These are phyloP conservation scores for Alloteropsis angusta DNA, from an alignment of 202 grass and related monocot species.

Conservation along the genomic window DNA sequence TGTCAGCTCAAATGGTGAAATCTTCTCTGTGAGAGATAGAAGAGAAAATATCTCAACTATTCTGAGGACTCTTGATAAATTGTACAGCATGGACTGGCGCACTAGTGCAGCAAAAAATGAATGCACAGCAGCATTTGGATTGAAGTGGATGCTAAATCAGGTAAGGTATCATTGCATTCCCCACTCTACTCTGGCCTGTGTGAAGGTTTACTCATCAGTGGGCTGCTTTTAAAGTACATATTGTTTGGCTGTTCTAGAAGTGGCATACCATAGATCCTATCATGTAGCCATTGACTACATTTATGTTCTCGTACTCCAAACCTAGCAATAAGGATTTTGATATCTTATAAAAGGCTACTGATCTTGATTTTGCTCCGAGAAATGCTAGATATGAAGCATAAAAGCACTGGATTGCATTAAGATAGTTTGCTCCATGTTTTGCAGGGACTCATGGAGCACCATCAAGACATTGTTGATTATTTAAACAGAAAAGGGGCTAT, in stretches of 20 bases:
- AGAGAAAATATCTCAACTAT: slow-evolving; percentile 52
- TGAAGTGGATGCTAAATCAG: slow-evolving; percentile 99
- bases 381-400: not conserved
- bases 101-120: slow-evolving; percentile 88
- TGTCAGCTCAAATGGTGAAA: slow-evolving; percentile 89
- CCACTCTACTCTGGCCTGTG: not conserved
- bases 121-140: slow-evolving; percentile 79
- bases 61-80: slow-evolving; percentile 51
- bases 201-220: not conserved
- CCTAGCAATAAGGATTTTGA: not conserved
- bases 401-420: not conserved
- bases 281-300: not conserved
- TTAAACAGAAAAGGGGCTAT: slow-evolving; percentile 63
- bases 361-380: not conserved
- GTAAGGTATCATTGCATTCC: slow-evolving; percentile 24
- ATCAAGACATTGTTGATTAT: slow-evolving; percentile 51
- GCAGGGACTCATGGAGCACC: slow-evolving; percentile 62
- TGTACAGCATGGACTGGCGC: slow-evolving; percentile 76
- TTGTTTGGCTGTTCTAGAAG: not conserved
- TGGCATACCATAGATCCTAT: not conserved
- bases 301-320: not conserved
- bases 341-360: not conserved
- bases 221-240: not conserved
- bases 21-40: slow-evolving; percentile 57
- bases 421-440: not conserved